These are phyloP conservation scores for Mortierella antarctica DNA, from an alignment of 192 early-diverging fungal species.

Conservation along the genomic window DNA sequence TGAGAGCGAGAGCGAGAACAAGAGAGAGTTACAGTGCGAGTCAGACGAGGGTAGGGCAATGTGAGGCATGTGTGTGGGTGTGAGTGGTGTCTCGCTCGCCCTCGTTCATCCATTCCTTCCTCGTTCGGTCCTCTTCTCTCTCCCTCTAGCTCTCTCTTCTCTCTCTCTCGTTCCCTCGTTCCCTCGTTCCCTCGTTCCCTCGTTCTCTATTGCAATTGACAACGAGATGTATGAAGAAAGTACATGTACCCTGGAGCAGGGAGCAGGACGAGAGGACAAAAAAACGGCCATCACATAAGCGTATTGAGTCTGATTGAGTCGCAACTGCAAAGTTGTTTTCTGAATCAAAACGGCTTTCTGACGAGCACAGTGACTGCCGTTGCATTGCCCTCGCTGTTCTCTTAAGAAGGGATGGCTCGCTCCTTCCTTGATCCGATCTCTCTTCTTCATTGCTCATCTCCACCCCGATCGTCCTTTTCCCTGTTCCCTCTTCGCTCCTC, in stretches of 20 bases:
- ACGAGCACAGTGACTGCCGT: too few species aligned
- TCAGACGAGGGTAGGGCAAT: neutral
- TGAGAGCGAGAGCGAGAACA: neutral
- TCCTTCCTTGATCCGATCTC: neutral
- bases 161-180: neutral
- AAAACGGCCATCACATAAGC: neutral
- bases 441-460: neutral
- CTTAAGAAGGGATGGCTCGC: neutral
- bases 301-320: neutral
- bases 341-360: too few species aligned
- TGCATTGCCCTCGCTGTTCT: neutral
- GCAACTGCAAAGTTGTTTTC: too few species aligned
- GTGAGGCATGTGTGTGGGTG: neutral
- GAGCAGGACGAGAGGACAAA: neutral
- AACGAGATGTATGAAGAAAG: neutral
- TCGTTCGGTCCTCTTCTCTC: neutral
- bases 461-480: neutral
- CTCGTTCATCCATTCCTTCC: neutral
- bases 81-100: neutral
- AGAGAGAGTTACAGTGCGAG: too few species aligned
- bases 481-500: neutral
- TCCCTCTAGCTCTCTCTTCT: neutral
- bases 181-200: neutral
- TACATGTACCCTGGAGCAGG: neutral
- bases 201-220: neutral